Evolutionary conservation across 2,329 filamentous ascomycete species (phyloP), one percentile per base, ranked within the genome.

Genomic region (Teratosphaeria zuluensis): DNA sequence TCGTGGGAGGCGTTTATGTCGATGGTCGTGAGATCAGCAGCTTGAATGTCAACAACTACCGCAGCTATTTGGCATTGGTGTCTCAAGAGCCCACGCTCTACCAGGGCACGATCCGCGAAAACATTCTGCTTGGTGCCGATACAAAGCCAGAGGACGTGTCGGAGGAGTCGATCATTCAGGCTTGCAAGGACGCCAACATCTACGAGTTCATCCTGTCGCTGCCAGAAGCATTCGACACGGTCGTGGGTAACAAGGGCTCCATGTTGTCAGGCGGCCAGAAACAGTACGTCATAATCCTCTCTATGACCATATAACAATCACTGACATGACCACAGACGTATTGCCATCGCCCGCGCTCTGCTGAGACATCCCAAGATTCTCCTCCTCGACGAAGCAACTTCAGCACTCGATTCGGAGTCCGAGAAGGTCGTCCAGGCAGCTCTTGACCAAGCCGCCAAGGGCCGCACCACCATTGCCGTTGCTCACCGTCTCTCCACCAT

Each of bases 21-120:
- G 92, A 97, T 68, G 90, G 86, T 58, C 84, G 86, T 63, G 89
- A 96, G 62, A 90, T 97, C 67, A 87, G 84, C 60, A 80, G 80
- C 11, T 79, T 96, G 54, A 92, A 95, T 68, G 79, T 96, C 69
- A 91, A 89, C 73, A 85, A 92, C 58, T 96, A 96, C 76, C 87
- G 94, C 56, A 85, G 82, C 19, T 84, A 86, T 72, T 83, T 97
- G 63, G 88, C 92, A 0, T 85, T 99, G 9, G 92, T 99, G 14
- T 91, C 88, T 35, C 94, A 97, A 71, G 94, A 97, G 72, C 92
- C 94, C 0, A 96, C 92, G 0, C 77, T 99, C 0, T 99, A 96
- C 75, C 91, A 95, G 72, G 94, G 92, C 51, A 92, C 88, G 0
- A 90, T 99, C 68, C 84, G 82, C 64, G 92, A 97, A 35, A 97